phyloP scores from a whole-genome alignment of 225 moss, liverwort and hornwort species.

The Sphagnum contortum region DNA sequence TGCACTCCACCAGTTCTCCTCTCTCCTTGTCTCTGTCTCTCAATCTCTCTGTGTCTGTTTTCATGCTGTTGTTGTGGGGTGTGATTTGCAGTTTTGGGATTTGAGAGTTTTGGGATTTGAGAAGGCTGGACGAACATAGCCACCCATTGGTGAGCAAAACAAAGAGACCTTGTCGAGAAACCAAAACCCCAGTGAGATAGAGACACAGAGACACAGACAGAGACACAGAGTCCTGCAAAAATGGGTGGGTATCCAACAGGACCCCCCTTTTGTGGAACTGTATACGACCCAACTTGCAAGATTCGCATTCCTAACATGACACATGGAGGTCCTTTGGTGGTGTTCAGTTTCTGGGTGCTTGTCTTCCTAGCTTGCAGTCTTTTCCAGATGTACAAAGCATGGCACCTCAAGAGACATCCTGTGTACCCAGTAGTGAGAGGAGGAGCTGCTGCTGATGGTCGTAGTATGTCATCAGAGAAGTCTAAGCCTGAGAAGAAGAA shows the following conservation, averaged over 20 bases:
- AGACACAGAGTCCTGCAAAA: background rate
- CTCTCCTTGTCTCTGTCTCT: too few relatives aligned
- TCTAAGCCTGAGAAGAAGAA: background rate
- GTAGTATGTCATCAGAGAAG: background rate
- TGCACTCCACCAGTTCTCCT: too few relatives aligned
- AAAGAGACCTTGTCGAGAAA: too few relatives aligned
- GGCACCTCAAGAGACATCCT: conserved; percentile 14
- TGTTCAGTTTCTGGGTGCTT: conserved; percentile 54
- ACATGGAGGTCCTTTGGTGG: conserved; percentile 28
- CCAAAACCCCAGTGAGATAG: too few relatives aligned
- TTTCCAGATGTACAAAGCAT: conserved; percentile 30
- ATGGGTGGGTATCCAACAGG: conserved; percentile 46
- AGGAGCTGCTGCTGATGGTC: background rate
- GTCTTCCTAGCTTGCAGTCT: conserved; percentile 16
- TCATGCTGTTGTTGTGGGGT: too few relatives aligned
- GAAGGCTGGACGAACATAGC: too few relatives aligned
- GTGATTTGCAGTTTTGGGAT: too few relatives aligned
- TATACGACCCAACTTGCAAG: conserved; percentile 41
- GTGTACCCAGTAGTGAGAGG: conserved; percentile 3
- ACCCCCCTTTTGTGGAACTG: conserved; percentile 44
- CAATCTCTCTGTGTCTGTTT: too few relatives aligned
- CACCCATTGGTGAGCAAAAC: too few relatives aligned
- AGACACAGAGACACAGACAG: too few relatives aligned
- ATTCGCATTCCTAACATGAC: conserved; percentile 36
- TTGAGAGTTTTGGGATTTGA: too few relatives aligned